Evolutionary conservation across 208 protist genomes (phyloP).

Genomic region (Polymyxa betae): DNA sequence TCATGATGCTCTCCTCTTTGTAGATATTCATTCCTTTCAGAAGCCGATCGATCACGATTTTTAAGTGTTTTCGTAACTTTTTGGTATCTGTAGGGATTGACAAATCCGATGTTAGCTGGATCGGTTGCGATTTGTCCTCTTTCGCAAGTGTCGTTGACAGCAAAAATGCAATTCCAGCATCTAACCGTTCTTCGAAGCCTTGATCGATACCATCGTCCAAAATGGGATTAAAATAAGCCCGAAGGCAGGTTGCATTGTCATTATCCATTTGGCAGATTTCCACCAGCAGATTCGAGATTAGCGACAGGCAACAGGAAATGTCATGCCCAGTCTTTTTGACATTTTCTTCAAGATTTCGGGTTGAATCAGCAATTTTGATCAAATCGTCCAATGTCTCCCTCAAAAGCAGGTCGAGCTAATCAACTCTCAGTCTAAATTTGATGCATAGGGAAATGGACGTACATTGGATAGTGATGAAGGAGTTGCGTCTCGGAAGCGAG

Average conservation of each 20-base stretch:
- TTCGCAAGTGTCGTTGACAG: not conserved
- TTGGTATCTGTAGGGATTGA: not conserved
- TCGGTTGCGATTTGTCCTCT: not conserved
- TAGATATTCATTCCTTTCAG: not conserved
- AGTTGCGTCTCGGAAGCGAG: not conserved
- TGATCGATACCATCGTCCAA: constrained; percentile 34
- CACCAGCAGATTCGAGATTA: not conserved
- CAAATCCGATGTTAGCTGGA: not conserved
- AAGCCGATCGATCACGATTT: not conserved
- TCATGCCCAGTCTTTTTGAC: not conserved
- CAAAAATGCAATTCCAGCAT: not conserved
- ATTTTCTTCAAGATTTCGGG: not conserved
- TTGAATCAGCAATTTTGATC: not conserved
- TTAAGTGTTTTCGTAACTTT: constrained; percentile 19
- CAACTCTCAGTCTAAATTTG: not conserved
- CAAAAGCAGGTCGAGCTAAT: not conserved
- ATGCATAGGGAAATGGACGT: not conserved
- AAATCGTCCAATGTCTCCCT: not conserved
- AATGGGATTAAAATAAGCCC: not conserved
- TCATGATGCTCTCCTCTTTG: not conserved
- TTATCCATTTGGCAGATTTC: not conserved
- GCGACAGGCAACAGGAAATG: not conserved
- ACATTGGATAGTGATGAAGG: constrained; percentile 7
- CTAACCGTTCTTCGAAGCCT: constrained; percentile 12
- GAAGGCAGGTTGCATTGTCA: not conserved